These are phyloP conservation scores for Podila verticillata DNA, from an alignment of 192 early-diverging fungal genomes.

Conservation along the genomic window DNA sequence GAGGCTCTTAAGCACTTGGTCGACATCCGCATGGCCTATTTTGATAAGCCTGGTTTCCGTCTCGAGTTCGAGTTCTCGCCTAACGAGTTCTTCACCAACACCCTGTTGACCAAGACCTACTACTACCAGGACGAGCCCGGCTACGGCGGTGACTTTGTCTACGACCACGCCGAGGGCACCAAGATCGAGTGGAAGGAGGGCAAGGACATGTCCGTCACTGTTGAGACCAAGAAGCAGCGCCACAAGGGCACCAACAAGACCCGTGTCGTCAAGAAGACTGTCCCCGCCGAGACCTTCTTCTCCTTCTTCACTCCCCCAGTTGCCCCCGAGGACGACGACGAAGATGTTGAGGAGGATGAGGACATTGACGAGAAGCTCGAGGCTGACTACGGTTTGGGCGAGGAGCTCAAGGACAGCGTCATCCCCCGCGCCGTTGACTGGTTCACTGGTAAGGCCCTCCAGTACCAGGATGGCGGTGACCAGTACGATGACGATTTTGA, in stretches of 20 bases:
- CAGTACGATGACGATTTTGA: constrained; percentile 41
- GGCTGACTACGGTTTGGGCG: constrained; percentile 96
- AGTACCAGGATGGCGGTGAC: constrained; percentile 68
- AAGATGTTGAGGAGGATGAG: constrained; percentile 77
- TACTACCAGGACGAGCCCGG: constrained; percentile 86
- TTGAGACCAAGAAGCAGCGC: constrained; percentile 99
- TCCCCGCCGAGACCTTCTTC: constrained; percentile 97
- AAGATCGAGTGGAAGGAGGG: constrained; percentile 97
- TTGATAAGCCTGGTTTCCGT: constrained; percentile 92
- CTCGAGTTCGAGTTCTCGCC: constrained; percentile 91
- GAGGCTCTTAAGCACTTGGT: constrained; percentile 87
- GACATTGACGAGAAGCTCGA: constrained; percentile 90
- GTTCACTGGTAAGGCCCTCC: constrained; percentile 98
- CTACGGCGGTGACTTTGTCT: constrained; percentile 86
- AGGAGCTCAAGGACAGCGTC: constrained; percentile 98
- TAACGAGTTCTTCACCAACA: constrained; percentile 94
- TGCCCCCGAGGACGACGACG: constrained; percentile 74
- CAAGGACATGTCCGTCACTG: constrained; percentile 91
- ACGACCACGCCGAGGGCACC: constrained; percentile 92
- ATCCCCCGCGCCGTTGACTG: constrained; percentile 97
- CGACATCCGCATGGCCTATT: constrained; percentile 89
- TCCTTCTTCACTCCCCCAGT: constrained; percentile 91
- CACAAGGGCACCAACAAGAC: constrained; percentile 99
- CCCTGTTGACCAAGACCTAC: constrained; percentile 91
- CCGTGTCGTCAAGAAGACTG: constrained; percentile 95